A percentile compares a stretch with the other conserved stretches of the same genome.
These are phyloP conservation scores for Tinospora cordifolia DNA, from an alignment of 164 flowering plant genomes.

Conservation along the genomic window DNA sequence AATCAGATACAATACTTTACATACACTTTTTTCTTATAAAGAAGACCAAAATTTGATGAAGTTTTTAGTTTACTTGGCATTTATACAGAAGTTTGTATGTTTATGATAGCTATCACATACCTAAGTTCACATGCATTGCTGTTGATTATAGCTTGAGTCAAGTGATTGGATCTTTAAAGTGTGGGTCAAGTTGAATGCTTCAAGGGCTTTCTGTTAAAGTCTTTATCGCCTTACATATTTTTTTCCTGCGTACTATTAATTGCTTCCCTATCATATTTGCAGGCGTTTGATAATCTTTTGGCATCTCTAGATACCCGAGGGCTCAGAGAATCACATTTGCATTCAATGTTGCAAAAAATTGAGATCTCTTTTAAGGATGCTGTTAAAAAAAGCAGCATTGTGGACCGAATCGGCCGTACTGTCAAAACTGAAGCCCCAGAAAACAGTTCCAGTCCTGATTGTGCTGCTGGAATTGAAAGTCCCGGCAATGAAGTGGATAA, in stretches of 20 bases:
- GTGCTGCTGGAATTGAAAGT: constrained; percentile 31
- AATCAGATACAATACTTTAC: too few relatives aligned
- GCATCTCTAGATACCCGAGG: constrained; percentile 77
- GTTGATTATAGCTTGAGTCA: too few relatives aligned
- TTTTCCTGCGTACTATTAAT: constrained; percentile 5
- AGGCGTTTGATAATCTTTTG: constrained; percentile 77
- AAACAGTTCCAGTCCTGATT: constrained; percentile 25
- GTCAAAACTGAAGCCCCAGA: constrained; percentile 29
- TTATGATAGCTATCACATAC: too few relatives aligned
- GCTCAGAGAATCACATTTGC: constrained; percentile 68
- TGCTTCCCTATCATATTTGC: constrained; percentile 10
- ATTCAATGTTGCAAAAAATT: constrained; percentile 59
- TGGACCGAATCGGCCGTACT: constrained; percentile 10
- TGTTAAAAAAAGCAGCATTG: constrained; percentile 27
- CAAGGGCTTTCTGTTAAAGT: background rate
- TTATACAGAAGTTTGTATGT: too few relatives aligned
- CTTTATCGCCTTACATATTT: background rate
- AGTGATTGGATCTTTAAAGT: background rate
- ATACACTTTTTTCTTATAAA: too few relatives aligned
- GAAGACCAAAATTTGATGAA: too few relatives aligned
- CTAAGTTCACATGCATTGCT: too few relatives aligned
- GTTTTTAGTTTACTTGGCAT: too few relatives aligned
- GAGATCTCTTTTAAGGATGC: constrained; percentile 58
- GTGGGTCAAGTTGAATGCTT: background rate
- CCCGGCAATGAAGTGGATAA: constrained; percentile 39